Percentiles rank a stretch among this genome's conserved stretches.
These are phyloP conservation scores for Posidonia oceanica DNA, from an alignment of 116 monocot genomes.

Conservation along the genomic window DNA sequence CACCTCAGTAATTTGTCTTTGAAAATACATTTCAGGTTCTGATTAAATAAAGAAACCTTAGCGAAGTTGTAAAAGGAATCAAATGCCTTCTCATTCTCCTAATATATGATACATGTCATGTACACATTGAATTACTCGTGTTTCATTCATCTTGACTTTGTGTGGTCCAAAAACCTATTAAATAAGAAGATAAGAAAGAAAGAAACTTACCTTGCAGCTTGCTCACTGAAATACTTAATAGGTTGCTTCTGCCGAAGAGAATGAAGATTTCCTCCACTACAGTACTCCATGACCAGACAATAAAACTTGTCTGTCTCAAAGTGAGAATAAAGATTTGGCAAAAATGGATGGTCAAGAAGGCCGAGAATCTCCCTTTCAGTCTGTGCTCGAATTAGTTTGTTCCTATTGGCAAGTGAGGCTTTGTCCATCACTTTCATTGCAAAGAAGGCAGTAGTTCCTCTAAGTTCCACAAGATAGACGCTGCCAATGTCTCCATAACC, in stretches of 20 bases:
- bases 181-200: background rate
- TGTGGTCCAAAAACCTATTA: no score
- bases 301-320: slow-evolving; percentile 42
- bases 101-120: no score
- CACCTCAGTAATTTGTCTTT: no score
- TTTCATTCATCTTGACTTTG: no score
- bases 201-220: slow-evolving; percentile 22
- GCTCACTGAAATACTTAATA: slow-evolving; percentile 46
- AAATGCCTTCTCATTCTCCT: no score
- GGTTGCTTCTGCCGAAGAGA: slow-evolving; percentile 63
- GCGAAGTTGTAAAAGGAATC: no score
- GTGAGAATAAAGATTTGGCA: slow-evolving; percentile 40
- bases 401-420: slow-evolving; percentile 39
- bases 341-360: slow-evolving; percentile 51
- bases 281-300: slow-evolving; percentile 64
- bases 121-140: slow-evolving; percentile 9
- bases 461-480: slow-evolving; percentile 55
- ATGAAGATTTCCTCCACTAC: slow-evolving; percentile 60
- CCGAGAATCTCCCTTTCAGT: slow-evolving; percentile 55
- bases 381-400: slow-evolving; percentile 48
- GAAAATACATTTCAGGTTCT: no score
- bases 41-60: no score
- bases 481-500: slow-evolving; percentile 68
- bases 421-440: slow-evolving; percentile 76
- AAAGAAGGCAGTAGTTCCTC: slow-evolving; percentile 29